Base-by-base conservation (phyloP, 495 filamentous ascomycete genomes). In the Friedmanniomyces simplex region DNA sequence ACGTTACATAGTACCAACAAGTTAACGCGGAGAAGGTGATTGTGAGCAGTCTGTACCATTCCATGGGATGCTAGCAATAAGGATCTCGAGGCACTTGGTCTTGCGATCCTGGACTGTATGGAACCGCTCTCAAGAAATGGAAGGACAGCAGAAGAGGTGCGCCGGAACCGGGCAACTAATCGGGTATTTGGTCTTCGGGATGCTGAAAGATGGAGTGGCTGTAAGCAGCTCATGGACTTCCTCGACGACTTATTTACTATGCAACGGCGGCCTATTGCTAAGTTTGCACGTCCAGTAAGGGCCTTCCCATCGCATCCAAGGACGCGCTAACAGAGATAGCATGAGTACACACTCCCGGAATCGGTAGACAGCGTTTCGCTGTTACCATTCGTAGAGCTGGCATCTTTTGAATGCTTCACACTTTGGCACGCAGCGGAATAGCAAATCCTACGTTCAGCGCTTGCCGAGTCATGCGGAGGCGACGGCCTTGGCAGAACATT, bases 401-500 rank as follows among this genome's bases (percentile, higher is more conserved):
- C 30, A 18, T 52, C 50, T 13, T 24, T 52, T 16, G 50, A 52
- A 36, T 52, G 50, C 50, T 52, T 52, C 34, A 36, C 50, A 8
- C 3, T 52, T 4, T 52, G 50, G 50, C 50, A 37, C n/a, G n/a
- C n/a, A n/a, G n/a, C n/a, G n/a, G n/a, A n/a, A n/a, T n/a, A n/a
- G n/a, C n/a, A n/a, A n/a, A n/a, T n/a, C n/a, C n/a, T n/a, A n/a
- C n/a, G n/a, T n/a, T n/a, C n/a, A n/a, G n/a, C n/a, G n/a, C n/a
- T n/a, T n/a, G n/a, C n/a, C n/a, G n/a, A n/a, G n/a, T n/a, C n/a
- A n/a, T n/a, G n/a, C n/a, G n/a, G n/a, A n/a, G n/a, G n/a, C n/a
- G n/a, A n/a, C n/a, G n/a, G n/a, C n/a, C n/a, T n/a, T n/a, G n/a
- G n/a, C n/a, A n/a, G n/a, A n/a, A n/a, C n/a, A n/a, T n/a, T n/a